Conservation (phyloP, 2,329 filamentous ascomycete species). For the Fusarium mangiferae region DNA sequence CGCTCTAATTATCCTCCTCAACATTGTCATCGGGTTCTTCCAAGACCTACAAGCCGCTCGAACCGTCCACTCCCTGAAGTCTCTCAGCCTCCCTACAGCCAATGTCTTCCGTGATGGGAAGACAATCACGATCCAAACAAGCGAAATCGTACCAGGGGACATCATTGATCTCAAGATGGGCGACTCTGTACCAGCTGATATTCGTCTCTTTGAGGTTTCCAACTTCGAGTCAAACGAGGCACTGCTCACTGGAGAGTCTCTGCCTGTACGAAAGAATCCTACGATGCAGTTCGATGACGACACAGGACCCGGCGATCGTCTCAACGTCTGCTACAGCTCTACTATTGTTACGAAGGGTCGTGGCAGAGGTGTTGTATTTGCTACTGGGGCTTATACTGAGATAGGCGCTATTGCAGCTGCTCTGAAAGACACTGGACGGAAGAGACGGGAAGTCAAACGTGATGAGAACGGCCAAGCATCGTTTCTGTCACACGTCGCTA, state of each 20-base stretch:
- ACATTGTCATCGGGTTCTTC: conserved; percentile 62
- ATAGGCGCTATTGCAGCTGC: conserved; percentile 68
- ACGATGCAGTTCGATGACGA: conserved; percentile 53
- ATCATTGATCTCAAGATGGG: conserved; percentile 64
- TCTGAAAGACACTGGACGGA: conserved; percentile 51
- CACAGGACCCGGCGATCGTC: conserved; percentile 63
- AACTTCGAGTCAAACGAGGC: conserved; percentile 33
- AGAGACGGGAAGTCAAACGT: conserved; percentile 51
- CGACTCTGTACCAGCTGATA: conserved; percentile 70
- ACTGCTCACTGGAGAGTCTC: conserved; percentile 50
- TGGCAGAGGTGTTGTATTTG: conserved; percentile 68
- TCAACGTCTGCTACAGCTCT: conserved; percentile 72
- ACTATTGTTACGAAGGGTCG: conserved; percentile 71
- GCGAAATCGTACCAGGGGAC: conserved; percentile 58
- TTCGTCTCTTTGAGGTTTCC: conserved; percentile 50
- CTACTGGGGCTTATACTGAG: conserved; percentile 71
- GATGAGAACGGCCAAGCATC: conserved; percentile 55
- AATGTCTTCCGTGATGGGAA: conserved; percentile 33
- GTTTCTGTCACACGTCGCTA: conserved; percentile 44
- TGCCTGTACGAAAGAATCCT: conserved; percentile 66
- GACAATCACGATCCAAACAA: conserved; percentile 21
- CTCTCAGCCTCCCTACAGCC: conserved; percentile 47
- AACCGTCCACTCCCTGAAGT: conserved; percentile 58
- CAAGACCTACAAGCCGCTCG: conserved; percentile 59
- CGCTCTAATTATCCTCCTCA: conserved; percentile 66